Conservation (phyloP, 2,329 filamentous ascomycete genomes). For the Zymoseptoria brevis region DNA sequence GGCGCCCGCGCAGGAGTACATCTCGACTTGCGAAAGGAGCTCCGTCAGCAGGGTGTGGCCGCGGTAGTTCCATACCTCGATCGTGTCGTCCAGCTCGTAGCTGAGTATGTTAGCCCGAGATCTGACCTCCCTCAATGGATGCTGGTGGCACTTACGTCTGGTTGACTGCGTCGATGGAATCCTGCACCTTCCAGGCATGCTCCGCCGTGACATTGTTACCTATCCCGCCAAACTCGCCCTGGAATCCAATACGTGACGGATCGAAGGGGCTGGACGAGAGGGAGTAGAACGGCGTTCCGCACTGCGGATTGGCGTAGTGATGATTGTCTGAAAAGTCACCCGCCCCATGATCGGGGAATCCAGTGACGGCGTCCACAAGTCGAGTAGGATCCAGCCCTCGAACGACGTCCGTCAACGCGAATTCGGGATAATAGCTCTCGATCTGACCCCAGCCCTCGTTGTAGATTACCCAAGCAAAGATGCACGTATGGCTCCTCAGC, state of each 20-base stretch:
- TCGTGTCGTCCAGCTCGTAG: conserved; percentile 55
- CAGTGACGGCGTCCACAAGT: conserved; percentile 54
- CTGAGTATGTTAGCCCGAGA: background rate
- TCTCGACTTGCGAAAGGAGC: conserved; percentile 42
- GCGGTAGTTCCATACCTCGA: conserved; percentile 60
- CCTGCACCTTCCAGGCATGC: conserved; percentile 57
- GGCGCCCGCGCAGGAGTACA: conserved; percentile 57
- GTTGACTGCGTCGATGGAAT: conserved; percentile 53
- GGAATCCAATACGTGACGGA: conserved; percentile 54
- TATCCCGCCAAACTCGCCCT: conserved; percentile 64
- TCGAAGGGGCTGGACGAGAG: conserved; percentile 49
- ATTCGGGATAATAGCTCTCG: conserved; percentile 45
- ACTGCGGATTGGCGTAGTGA: conserved; percentile 64
- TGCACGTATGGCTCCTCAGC: conserved; percentile 56
- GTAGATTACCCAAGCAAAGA: conserved; percentile 61
- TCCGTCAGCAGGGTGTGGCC: conserved; percentile 45
- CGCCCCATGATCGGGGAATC: conserved; percentile 61
- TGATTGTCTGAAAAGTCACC: conserved; percentile 65
- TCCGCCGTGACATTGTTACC: conserved; percentile 57
- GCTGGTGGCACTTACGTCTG: conserved; percentile 39
- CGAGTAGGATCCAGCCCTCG: conserved; percentile 54
- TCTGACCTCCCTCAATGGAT: background rate
- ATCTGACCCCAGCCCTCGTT: conserved; percentile 66
- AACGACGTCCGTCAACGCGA: conserved; percentile 48
- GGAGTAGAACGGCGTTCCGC: conserved; percentile 62